Base-by-base conservation (phyloP, 2,329 filamentous ascomycete genomes). In the Ophiocordyceps camponoti-saundersi region DNA sequence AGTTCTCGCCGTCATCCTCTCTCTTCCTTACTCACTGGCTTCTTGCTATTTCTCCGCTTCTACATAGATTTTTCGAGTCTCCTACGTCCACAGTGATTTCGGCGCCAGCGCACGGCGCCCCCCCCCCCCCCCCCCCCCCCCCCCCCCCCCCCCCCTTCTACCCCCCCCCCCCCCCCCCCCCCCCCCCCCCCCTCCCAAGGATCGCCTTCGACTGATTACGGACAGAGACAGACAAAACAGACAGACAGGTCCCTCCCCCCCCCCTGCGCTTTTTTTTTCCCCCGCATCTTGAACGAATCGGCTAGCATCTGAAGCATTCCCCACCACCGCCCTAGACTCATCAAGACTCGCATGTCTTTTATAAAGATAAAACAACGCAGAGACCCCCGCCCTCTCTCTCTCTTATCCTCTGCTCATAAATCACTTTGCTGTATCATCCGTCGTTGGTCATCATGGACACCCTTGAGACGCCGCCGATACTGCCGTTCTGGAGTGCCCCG, bases 401-500 rank as follows among this genome's bases (percentile, higher is more conserved):
- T 18, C 16, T 16, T 18, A n/a, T 16, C 11, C 23, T 26, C 23
- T n/a, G n/a, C n/a, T n/a, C n/a, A n/a, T n/a, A n/a, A n/a, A n/a
- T n/a, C 29, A 30, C 12, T 30, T 30, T 30, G 29, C 13, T 36
- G 34, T 16, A 36, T 13, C 16, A 36, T 36, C n/a, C 12, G n/a
- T n/a, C n/a, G n/a, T 36, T 16, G 6, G 34, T n/a, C n/a, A n/a
- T 18, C 36, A 39, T 39, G 36, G 36, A 39, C 16, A n/a, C 36
- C 4, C 36, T 39, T 7, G 36, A 39, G 36, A 39, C 36, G 16
- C 36, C 36, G 36, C 16, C 36, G 7, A 16, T 39, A 1, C n/a
- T 39, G 34, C 55, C 56, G 0, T 60, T 59, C 22, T 61, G 59
- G 59, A 59, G 59, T 40, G 46, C 52, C 3, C 56, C 57, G 52